These are phyloP conservation scores for Gardenia jasminoides DNA, from an alignment of 257 asterid genomes.

Conservation along the genomic window DNA sequence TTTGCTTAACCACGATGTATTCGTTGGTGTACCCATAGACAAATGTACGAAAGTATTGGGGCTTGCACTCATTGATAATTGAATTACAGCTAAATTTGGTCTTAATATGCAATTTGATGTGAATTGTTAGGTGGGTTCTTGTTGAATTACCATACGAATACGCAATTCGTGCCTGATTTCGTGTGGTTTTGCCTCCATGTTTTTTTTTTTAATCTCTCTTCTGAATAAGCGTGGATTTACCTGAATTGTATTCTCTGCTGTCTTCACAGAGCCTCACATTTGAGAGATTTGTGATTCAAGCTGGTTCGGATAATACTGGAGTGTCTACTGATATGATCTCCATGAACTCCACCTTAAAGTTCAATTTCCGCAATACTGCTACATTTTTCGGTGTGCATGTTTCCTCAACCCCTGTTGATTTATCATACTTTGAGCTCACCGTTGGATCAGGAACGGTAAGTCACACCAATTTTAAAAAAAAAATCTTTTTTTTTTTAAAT, in stretches of 20 bases:
- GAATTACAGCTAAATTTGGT: background rate
- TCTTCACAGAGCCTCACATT: slow-evolving; percentile 54
- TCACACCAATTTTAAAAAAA: background rate
- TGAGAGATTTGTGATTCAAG: slow-evolving; percentile 66
- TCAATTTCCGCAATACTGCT: slow-evolving; percentile 58
- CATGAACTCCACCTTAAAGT: slow-evolving; percentile 57
- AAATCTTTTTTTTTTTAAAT: background rate
- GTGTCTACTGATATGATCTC: slow-evolving; percentile 83
- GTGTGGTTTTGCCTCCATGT: background rate
- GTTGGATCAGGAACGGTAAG: slow-evolving; percentile 69
- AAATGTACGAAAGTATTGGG: background rate
- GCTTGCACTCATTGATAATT: background rate
- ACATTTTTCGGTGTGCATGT: slow-evolving; percentile 83
- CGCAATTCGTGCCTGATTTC: background rate
- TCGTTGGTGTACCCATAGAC: too few relatives aligned
- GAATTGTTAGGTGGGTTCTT: background rate
- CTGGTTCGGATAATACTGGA: slow-evolving; percentile 64
- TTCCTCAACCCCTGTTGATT: slow-evolving; percentile 56
- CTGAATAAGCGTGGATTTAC: background rate
- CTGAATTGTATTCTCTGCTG: slow-evolving; percentile 3
- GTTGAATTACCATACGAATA: background rate
- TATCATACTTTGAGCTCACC: slow-evolving; percentile 54
- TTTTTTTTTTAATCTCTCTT: too few relatives aligned
- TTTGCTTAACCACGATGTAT: background rate
- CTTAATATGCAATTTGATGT: background rate